Conservation (phyloP, 2,329 filamentous ascomycete species). For the Clarireedia sp. region DNA sequence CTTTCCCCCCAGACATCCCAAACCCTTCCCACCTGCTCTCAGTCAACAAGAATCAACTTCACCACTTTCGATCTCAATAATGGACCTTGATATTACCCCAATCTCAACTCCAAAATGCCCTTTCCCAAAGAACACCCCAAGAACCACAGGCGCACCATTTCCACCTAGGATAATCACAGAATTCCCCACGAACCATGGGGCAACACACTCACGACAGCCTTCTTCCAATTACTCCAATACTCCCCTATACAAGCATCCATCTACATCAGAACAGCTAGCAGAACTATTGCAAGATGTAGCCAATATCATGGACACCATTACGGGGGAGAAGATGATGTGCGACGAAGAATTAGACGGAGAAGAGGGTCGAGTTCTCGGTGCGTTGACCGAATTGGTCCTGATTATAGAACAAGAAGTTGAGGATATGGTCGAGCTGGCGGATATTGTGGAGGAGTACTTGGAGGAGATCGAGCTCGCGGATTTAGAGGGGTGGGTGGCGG, state of each 20-base stretch:
- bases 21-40: background rate
- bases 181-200: background rate
- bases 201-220: background rate
- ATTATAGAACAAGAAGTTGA: slow-evolving; percentile 9
- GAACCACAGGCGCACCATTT: background rate
- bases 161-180: background rate
- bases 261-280: background rate
- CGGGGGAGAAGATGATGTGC: slow-evolving; percentile 3
- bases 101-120: background rate
- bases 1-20: background rate
- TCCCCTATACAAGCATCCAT: background rate
- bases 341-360: background rate
- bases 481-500: background rate
- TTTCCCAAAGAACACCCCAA: too few species aligned
- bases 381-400: slow-evolving; percentile 3
- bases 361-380: slow-evolving; percentile 1
- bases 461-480: slow-evolving; percentile 4
- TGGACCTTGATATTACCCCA: background rate
- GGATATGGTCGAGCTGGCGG: background rate
- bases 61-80: background rate
- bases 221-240: background rate
- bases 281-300: slow-evolving; percentile 4
- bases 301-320: slow-evolving; percentile 6
- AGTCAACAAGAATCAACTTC: background rate
- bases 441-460: slow-evolving; percentile 4